Evolutionary conservation across 2,329 filamentous ascomycete species (phyloP), one percentile per base, ranked within the genome.

Genomic region (Xylariaceae sp.): DNA sequence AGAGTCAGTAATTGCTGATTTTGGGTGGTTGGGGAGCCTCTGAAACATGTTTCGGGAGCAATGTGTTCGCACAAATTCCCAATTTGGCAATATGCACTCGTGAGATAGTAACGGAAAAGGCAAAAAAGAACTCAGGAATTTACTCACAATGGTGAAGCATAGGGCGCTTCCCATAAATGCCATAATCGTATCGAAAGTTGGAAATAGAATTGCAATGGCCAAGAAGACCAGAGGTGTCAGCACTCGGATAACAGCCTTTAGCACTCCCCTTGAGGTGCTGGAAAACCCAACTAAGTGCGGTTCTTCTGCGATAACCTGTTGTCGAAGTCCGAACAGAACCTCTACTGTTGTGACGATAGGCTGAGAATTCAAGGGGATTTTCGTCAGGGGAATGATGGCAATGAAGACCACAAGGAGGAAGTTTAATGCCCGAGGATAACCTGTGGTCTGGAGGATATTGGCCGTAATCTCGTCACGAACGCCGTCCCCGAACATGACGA

Each of bases 401-500:
- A 98, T 90, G 72, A 93, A 93, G 59, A 90, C 79, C 62, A 91
- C 91, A 72, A 97, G 89, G 63, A 93, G 79, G 45, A 93, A 75
- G n/a, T 87, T 91, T 41, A 96, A 74, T 1, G 78, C 81, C 12
- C 83, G 77, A 0, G 93, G 91, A 70, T 96, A 97, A 51, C 88
- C 88, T 5, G 81, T 74, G 1, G 86, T 89, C 50, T 82, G 79
- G 62, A 98, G 84, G 57, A 99, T 88, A 74, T 96, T 98, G 67
- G 89, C 89, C 0, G 95, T 97, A 70, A 98, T 88, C 72, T 96
- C 91, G 61, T 96, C 93, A 54, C 82, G 83, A 51, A 96, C 90
- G n/a, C 78, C 82, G 64, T 96, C 90, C 58, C 93, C 93, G 72
- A 97, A 99, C 93, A 99, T 98, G 62, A 97, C 81, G 55, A 95